phyloP scores from a whole-genome alignment of 257 asterid species.

The Solanum piurae region DNA sequence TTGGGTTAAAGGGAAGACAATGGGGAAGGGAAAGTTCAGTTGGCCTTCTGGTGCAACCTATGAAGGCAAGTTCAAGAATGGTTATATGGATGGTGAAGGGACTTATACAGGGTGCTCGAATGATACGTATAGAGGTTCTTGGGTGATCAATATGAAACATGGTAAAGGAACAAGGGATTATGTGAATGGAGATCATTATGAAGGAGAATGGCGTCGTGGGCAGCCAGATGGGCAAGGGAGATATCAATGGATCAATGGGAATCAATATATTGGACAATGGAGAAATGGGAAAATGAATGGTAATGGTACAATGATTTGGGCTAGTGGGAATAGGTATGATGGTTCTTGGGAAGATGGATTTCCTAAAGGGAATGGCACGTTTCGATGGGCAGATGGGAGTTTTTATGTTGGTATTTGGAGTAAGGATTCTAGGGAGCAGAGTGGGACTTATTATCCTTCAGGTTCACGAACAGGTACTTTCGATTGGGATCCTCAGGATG shows the following conservation, averaged over 20 bases:
- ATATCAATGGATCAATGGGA: constrained; percentile 72
- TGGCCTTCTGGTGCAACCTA: constrained; percentile 93
- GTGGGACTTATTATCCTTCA: constrained; percentile 71
- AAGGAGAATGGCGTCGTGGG: constrained; percentile 65
- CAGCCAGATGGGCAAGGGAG: constrained; percentile 64
- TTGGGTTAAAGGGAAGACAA: constrained; percentile 59
- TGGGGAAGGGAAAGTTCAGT: constrained; percentile 72
- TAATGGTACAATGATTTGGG: constrained; percentile 64
- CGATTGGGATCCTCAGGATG: constrained; percentile 72
- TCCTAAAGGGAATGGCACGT: constrained; percentile 79
- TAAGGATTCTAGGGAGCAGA: constrained; percentile 50
- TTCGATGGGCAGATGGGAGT: constrained; percentile 70
- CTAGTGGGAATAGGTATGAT: constrained; percentile 59
- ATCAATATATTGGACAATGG: constrained; percentile 75
- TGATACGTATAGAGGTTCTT: constrained; percentile 55
- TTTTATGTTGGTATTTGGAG: constrained; percentile 86
- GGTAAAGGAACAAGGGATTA: constrained; percentile 54
- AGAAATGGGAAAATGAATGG: constrained; percentile 68
- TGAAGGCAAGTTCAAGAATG: constrained; percentile 77
- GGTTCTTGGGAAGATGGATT: constrained; percentile 75
- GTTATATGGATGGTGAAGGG: constrained; percentile 83
- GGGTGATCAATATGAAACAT: constrained; percentile 64
- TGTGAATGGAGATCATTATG: constrained; percentile 65
- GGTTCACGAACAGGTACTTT: constrained; percentile 21
- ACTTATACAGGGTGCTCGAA: constrained; percentile 51